Base-by-base conservation (phyloP, 1,284 basidiomycete genomes). In the Moesziomyces globuligerus region DNA sequence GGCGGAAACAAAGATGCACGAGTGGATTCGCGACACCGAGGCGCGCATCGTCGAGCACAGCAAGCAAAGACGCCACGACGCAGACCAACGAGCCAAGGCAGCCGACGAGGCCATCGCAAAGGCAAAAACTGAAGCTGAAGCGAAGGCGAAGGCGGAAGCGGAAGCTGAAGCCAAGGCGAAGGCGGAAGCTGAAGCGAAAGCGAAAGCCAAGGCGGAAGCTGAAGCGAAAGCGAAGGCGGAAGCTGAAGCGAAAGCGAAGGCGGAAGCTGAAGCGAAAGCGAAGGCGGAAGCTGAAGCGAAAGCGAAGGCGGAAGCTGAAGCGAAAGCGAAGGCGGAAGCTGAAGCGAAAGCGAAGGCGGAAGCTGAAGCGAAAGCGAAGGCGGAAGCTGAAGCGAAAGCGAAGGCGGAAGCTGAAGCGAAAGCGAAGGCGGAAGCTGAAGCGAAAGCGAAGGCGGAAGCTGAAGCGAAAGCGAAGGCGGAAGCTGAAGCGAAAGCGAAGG, bases 21-120 rank as follows among this genome's bases (percentile, higher is more conserved):
- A 55, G 7, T 61, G 59, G 60, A 66, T 59, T 17, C 15, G 4
- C 1, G 6, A 2, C 1, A 55, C 44, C 3, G 23, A 32, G 10
- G 1, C 26, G 6, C 26, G 37, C 0, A 28, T 51, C 11, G 25
- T 7, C 8, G 39, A 50, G 17, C 5, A 18, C 1, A 28, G 23
- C 21, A 56, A 53, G 40, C 29, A 45, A 11, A 54, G 52, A n/a
- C 18, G 45, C 10, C 25, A 15, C 4, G 49, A 53, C n/a, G 62
- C 56, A 1, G 37, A 18, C n/a, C n/a, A n/a, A n/a, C n/a, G n/a
- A 1, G 42, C 37, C 20, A 61, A 61, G 20, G 48, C 49, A 10
- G 26, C 47, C 23, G 49, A 20, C 1, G 23, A 52, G 20, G 51
- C 38, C 3, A n/a, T n/a, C n/a, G n/a, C n/a, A n/a, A 24, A 40